Conservation (phyloP, 805 yeast genomes). For the Saccharomyces paradoxus region DNA sequence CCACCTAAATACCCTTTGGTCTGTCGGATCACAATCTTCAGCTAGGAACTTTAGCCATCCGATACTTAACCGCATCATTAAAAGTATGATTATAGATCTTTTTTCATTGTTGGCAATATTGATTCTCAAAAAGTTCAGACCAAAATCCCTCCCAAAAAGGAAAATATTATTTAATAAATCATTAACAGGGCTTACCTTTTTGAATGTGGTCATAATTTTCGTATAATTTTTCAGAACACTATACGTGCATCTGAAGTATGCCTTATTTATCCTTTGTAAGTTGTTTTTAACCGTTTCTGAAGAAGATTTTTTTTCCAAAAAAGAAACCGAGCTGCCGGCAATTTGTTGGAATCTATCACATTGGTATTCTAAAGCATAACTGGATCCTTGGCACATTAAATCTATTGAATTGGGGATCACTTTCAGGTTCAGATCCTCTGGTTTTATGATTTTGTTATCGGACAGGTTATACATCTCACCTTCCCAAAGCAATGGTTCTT, state of each 20-base stretch:
- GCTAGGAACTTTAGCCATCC: constrained; percentile 94
- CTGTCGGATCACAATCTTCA: constrained; percentile 94
- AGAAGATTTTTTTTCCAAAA: constrained; percentile 62
- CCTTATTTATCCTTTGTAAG: constrained; percentile 53
- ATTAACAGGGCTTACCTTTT: constrained; percentile 56
- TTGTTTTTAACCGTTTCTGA: constrained; percentile 66
- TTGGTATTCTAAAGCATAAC: constrained; percentile 45
- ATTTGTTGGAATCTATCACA: constrained; percentile 49
- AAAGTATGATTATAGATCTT: constrained; percentile 60
- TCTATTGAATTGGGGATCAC: constrained; percentile 15
- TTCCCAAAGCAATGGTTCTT: constrained; percentile 85
- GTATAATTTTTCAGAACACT: constrained; percentile 55
- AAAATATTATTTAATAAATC: constrained; percentile 70
- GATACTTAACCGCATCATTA: constrained; percentile 65
- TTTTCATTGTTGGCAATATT: constrained; percentile 48
- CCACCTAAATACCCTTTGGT: constrained; percentile 87
- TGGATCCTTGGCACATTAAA: constrained; percentile 48
- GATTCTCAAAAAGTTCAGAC: constrained; percentile 58
- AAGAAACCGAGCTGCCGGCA: constrained; percentile 46
- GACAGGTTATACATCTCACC: constrained; percentile 59
- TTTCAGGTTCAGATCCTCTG: constrained; percentile 18
- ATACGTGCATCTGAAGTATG: constrained; percentile 59
- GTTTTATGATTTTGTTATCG: constrained; percentile 30
- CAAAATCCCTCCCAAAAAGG: constrained; percentile 73
- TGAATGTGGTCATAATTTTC: constrained; percentile 44